These are phyloP conservation scores for Cynanchum wilfordii DNA, from an alignment of 257 asterid species.

Conservation along the genomic window DNA sequence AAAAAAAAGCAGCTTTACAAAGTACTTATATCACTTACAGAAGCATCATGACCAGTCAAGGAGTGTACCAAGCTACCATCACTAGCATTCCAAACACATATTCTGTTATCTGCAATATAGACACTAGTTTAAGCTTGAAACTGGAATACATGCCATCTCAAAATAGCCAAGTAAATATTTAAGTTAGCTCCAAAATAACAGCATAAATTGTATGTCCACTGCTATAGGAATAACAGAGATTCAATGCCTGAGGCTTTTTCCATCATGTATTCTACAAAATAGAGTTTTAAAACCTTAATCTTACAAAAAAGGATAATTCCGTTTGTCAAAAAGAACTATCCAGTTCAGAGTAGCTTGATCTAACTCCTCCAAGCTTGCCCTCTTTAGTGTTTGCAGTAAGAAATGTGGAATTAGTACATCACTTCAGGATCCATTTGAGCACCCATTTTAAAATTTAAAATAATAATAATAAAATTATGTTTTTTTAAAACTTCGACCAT, in stretches of 20 bases:
- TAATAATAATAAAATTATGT: too few species aligned
- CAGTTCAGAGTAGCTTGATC: not conserved
- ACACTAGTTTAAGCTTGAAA: not conserved
- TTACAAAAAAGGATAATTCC: not conserved
- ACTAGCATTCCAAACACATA: conserved; percentile 96
- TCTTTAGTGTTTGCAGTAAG: not conserved
- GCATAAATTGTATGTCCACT: not conserved
- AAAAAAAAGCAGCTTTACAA: conserved; percentile 13
- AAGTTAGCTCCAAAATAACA: not conserved
- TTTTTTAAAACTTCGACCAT: too few species aligned
- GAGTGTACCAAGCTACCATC: conserved; percentile 98
- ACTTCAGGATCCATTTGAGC: too few species aligned
- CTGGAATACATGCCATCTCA: not conserved
- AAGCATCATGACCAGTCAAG: conserved; percentile 77
- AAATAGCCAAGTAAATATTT: not conserved
- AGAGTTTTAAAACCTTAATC: not conserved
- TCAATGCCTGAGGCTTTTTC: not conserved
- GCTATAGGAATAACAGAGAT: not conserved
- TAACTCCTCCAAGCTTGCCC: conserved; percentile 1
- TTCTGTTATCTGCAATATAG: conserved; percentile 75
- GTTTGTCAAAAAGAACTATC: not conserved
- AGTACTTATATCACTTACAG: conserved; percentile 53
- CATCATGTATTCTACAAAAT: not conserved
- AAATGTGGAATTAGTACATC: not conserved
- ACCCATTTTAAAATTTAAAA: too few species aligned